Conservation (phyloP, 495 filamentous ascomycete species). For the Podospora didyma region DNA sequence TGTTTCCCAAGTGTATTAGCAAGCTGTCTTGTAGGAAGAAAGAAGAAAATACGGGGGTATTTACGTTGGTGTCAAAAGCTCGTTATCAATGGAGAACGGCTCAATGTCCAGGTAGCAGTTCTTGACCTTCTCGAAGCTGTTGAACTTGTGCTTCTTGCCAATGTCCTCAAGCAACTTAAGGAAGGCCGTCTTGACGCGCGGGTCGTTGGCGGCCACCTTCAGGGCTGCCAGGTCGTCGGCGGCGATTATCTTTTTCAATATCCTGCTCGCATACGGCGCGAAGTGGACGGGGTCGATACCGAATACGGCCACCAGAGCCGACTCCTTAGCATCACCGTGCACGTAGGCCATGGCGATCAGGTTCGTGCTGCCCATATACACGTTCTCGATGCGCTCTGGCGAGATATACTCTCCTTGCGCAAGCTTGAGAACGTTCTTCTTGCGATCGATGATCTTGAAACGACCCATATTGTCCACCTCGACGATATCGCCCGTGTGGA, state of each 20-base stretch:
- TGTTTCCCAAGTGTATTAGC: slow-evolving; percentile 29
- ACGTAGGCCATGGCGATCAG: slow-evolving; percentile 79
- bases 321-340: slow-evolving; percentile 84
- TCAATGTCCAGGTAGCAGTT: slow-evolving; percentile 75
- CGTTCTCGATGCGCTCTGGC: slow-evolving; percentile 93
- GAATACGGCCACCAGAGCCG: slow-evolving; percentile 80
- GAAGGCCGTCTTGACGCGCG: slow-evolving; percentile 67
- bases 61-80: slow-evolving; percentile 93
- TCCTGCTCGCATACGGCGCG: slow-evolving; percentile 69
- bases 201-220: slow-evolving; percentile 59
- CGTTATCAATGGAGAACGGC: slow-evolving; percentile 91
- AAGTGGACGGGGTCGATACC: slow-evolving; percentile 81
- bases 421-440: slow-evolving; percentile 98
- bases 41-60: slow-evolving; percentile 33
- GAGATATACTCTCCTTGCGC: slow-evolving; percentile 98
- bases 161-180: slow-evolving; percentile 77
- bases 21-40: background rate
- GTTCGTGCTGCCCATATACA: slow-evolving; percentile 75
- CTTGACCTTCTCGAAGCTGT: slow-evolving; percentile 79
- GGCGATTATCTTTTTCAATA: slow-evolving; percentile 63
- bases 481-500: slow-evolving; percentile 90
- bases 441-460: slow-evolving; percentile 89
- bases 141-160: slow-evolving; percentile 80
- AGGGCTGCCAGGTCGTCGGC: slow-evolving; percentile 62
- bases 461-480: slow-evolving; percentile 79